A percentile compares a stretch with the other conserved stretches of the same genome.
Conservation (phyloP, 2,329 filamentous ascomycete species). For the Alternaria brassicicola region DNA sequence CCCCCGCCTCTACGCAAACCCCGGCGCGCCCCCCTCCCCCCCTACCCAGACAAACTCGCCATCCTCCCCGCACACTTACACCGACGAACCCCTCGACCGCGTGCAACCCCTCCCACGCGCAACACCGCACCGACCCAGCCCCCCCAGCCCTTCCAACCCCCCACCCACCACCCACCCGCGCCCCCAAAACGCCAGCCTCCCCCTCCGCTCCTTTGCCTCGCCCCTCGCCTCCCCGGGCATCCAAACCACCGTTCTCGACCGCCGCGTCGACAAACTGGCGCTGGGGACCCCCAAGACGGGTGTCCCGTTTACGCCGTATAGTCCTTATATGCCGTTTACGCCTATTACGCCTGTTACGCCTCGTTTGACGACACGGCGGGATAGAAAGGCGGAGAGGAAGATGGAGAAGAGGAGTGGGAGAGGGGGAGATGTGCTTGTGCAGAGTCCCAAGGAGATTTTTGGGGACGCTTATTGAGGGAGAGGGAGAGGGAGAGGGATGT, state of each 20-base stretch:
- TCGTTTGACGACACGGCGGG: constrained; percentile 72
- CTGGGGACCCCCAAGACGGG: constrained; percentile 60
- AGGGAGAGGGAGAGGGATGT: not conserved
- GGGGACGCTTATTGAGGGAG: constrained; percentile 42
- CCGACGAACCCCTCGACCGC: constrained; percentile 44
- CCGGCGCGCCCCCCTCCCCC: constrained; percentile 61
- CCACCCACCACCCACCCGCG: not conserved
- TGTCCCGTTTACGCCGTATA: constrained; percentile 73
- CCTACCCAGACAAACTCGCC: constrained; percentile 50
- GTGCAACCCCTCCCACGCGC: constrained; percentile 47
- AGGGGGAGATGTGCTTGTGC: constrained; percentile 50
- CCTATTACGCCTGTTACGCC: constrained; percentile 78
- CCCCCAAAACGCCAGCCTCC: constrained; percentile 32
- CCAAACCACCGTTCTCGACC: constrained; percentile 54
- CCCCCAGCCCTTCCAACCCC: constrained; percentile 14
- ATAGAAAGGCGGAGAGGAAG: constrained; percentile 71
- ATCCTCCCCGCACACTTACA: constrained; percentile 28
- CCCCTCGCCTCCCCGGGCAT: constrained; percentile 40
- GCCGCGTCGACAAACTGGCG: constrained; percentile 39
- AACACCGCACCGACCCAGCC: constrained; percentile 39
- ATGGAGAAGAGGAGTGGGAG: constrained; percentile 59
- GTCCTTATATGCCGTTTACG: constrained; percentile 79
- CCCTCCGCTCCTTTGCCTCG: constrained; percentile 44
- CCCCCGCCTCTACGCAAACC: constrained; percentile 59
- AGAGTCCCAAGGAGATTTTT: constrained; percentile 48